A percentile compares a stretch with the other conserved stretches of the same genome.
Conservation (phyloP, 2,329 filamentous ascomycete species). For the Xylaria sp. region DNA sequence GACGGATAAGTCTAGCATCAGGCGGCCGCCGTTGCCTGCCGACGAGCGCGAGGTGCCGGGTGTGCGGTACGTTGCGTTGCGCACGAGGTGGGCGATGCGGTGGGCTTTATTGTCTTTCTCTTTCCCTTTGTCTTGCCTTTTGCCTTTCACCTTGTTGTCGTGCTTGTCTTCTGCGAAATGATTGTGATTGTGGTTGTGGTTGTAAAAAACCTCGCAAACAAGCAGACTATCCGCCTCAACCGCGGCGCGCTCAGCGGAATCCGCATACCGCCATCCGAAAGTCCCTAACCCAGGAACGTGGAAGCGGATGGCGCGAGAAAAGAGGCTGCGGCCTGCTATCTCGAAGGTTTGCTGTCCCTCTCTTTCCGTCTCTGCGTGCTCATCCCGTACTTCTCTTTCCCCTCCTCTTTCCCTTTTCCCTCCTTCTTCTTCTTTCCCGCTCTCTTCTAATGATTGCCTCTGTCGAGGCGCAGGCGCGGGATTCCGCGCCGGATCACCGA, state of each 20-base stretch:
- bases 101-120: constrained; percentile 24
- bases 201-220: constrained; percentile 58
- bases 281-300: constrained; percentile 9
- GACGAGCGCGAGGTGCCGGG: constrained; percentile 52
- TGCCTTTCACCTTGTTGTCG: constrained; percentile 29
- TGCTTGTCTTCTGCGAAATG: too few relatives aligned
- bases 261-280: constrained; percentile 36
- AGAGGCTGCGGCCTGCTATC: constrained; percentile 52
- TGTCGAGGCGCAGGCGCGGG: background rate
- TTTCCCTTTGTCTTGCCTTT: constrained; percentile 47
- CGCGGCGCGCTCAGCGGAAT: constrained; percentile 20
- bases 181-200: too few relatives aligned
- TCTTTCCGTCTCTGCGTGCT: too few relatives aligned
- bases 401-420: background rate
- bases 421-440: background rate
- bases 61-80: constrained; percentile 54
- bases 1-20: constrained; percentile 57
- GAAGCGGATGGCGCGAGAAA: constrained; percentile 34
- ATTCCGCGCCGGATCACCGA: constrained; percentile 34
- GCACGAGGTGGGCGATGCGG: constrained; percentile 57
- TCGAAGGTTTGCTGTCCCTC: constrained; percentile 34
- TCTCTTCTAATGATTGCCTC: background rate
- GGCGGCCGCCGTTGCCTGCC: constrained; percentile 63
- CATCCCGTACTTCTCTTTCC: background rate
- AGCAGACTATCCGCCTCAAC: constrained; percentile 55